Evolutionary conservation across 768 basidiomycete species (phyloP).

Genomic region (Amyloporia xantha): DNA sequence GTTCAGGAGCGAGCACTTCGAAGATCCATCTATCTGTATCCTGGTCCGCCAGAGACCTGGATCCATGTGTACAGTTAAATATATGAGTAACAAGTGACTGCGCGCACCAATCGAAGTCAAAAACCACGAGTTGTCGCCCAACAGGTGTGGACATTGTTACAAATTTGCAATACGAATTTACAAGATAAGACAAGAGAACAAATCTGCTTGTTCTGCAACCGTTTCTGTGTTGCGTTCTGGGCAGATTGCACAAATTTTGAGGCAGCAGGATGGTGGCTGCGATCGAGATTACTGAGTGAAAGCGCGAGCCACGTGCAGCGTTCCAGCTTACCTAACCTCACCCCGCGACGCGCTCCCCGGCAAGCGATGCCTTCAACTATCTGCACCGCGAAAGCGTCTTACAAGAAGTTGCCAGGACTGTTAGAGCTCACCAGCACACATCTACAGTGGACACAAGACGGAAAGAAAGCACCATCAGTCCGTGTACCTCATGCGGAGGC

Average conservation of each 20-base stretch:
- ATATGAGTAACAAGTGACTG: no score
- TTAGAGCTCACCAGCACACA: conserved; percentile 69
- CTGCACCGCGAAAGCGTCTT: conserved; percentile 71
- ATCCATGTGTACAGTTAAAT: background rate
- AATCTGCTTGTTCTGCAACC: no score
- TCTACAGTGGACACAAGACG: conserved; percentile 77
- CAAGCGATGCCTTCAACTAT: conserved; percentile 49
- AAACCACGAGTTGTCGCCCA: conserved; percentile 73
- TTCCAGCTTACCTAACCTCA: conserved; percentile 22
- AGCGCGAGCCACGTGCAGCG: background rate
- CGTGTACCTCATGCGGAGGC: conserved; percentile 55
- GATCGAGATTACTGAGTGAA: background rate
- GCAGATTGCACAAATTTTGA: no score
- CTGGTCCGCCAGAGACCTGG: conserved; percentile 88
- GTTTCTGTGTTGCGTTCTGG: no score
- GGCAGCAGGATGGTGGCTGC: no score
- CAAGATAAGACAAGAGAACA: background rate
- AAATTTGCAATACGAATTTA: background rate
- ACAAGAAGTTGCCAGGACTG: conserved; percentile 75
- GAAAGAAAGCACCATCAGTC: conserved; percentile 56
- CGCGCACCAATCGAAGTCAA: conserved; percentile 92
- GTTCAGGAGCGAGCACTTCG: conserved; percentile 78
- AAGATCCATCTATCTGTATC: conserved; percentile 94
- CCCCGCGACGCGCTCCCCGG: conserved; percentile 3
- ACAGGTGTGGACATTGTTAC: conserved; percentile 18